Evolutionary conservation across 768 basidiomycete species (phyloP).

Genomic region (Kwoniella bestiolae): DNA sequence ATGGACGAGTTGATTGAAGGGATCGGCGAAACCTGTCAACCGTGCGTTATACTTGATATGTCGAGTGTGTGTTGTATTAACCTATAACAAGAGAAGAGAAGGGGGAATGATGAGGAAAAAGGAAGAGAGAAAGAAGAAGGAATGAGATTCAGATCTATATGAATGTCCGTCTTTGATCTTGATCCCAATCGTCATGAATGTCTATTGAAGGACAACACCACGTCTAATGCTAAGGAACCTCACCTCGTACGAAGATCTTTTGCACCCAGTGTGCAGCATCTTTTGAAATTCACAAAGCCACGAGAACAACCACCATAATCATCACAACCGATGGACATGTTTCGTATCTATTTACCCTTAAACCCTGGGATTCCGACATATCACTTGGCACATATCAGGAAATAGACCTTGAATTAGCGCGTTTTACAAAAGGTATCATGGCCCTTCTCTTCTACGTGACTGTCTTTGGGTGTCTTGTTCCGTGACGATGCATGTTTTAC

Average conservation of each 20-base stretch:
- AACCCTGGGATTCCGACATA: background rate
- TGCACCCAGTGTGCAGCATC: background rate
- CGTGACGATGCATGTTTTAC: background rate
- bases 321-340: background rate
- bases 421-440: background rate
- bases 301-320: conserved; percentile 6
- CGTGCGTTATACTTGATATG: background rate
- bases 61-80: background rate
- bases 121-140: background rate
- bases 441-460: too few relatives aligned
- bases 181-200: conserved; percentile 2
- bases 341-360: background rate
- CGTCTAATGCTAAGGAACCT: background rate
- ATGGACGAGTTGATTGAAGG: background rate
- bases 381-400: conserved; percentile 18
- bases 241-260: background rate
- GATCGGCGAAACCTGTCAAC: conserved; percentile 9
- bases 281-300: conserved; percentile 3
- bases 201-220: conserved; percentile 2
- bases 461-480: too few relatives aligned
- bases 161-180: conserved; percentile 6
- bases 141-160: background rate
- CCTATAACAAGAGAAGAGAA: background rate
- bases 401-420: conserved; percentile 7
- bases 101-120: conserved; percentile 6